phyloP scores from a whole-genome alignment of 2,329 filamentous ascomycete species.

The Botrytis galanthina region DNA sequence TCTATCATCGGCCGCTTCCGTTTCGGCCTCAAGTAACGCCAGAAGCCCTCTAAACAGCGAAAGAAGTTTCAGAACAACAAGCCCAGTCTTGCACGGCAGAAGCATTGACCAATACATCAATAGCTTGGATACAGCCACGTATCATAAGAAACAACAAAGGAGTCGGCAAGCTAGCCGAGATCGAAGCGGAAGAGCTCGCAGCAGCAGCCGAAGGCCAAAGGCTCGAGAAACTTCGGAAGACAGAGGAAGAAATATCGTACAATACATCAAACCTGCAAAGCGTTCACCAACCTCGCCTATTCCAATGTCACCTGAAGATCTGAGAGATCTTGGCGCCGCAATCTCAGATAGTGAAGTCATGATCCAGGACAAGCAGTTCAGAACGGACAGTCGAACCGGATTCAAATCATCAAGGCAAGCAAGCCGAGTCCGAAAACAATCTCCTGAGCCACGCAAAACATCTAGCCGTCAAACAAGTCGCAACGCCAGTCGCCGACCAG shows the following conservation, averaged over 20 bases:
- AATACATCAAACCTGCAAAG: constrained; percentile 67
- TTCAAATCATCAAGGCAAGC: constrained; percentile 40
- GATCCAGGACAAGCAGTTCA: constrained; percentile 26
- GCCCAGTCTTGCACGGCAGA: constrained; percentile 58
- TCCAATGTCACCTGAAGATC: constrained; percentile 90
- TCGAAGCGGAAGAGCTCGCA: constrained; percentile 43
- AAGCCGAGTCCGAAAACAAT: constrained; percentile 35
- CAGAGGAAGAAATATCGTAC: constrained; percentile 63
- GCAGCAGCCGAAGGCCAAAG: constrained; percentile 48
- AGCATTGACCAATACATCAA: constrained; percentile 83
- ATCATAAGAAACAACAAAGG: constrained; percentile 55
- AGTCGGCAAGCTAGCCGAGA: constrained; percentile 46
- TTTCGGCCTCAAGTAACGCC: constrained; percentile 52
- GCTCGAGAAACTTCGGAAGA: constrained; percentile 65
- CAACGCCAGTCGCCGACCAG: constrained; percentile 41
- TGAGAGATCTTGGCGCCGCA: constrained; percentile 56
- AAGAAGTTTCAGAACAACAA: constrained; percentile 50
- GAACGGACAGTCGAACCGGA: constrained; percentile 34
- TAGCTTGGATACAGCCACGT: constrained; percentile 75
- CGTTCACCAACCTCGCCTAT: constrained; percentile 88
- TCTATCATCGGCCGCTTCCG: constrained; percentile 53
- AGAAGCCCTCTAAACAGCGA: constrained; percentile 39
- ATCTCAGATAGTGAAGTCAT: constrained; percentile 38
- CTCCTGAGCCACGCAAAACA: constrained; percentile 36
- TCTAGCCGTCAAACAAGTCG: constrained; percentile 41